Evolutionary conservation across 2,329 filamentous ascomycete genomes (phyloP), one percentile per base, ranked within the genome.

Genomic region (Aspergillus latus): DNA sequence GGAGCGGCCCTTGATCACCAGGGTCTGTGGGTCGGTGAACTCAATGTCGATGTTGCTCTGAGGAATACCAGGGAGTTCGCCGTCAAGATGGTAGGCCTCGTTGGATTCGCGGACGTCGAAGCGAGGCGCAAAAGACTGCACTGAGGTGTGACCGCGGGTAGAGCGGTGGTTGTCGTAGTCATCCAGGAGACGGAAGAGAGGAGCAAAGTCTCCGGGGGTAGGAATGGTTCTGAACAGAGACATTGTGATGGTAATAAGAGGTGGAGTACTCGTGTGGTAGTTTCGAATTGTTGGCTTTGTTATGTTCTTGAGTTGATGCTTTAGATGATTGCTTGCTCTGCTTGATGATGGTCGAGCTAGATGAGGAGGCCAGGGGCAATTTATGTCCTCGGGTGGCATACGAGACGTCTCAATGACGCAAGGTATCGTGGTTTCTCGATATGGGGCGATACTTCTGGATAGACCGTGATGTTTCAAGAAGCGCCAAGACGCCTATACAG

Each of bases 101-200:
- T 72, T 68, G 30, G 66, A 72, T 64, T 81, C 79, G 55, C 74
- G 73, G 47, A 80, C 70, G 60, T 81, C 78, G 59, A 81, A 81
- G 49, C 71, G 70, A 30, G 78, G 78, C 11, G 71, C 68, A 64
- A 79, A 78, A 16, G 68, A 59, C 54, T 59, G 72, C 52, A 60
- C 60, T 29, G 52, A 45, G 42, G 56, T 47, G 36, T 49, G 60
- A 43, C 62, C 59, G 49, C 60, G 55, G 59, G 45, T 54, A 42
- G 68, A 59, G 58, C 73, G 68, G 68, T 76, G 71, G 64, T 61
- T 54, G 59, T 74, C 68, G 57, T 73, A 74, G 67, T 78, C 75
- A 60, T 78, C 76, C 50, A 79, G 66, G n/a, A 79, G 74, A 45
- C 74, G 75, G 68, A 79, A 77, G 53, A 79, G 72, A 54, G 77